phyloP scores from a whole-genome alignment of 306 rosid genomes.

The Prunus davidiana region DNA sequence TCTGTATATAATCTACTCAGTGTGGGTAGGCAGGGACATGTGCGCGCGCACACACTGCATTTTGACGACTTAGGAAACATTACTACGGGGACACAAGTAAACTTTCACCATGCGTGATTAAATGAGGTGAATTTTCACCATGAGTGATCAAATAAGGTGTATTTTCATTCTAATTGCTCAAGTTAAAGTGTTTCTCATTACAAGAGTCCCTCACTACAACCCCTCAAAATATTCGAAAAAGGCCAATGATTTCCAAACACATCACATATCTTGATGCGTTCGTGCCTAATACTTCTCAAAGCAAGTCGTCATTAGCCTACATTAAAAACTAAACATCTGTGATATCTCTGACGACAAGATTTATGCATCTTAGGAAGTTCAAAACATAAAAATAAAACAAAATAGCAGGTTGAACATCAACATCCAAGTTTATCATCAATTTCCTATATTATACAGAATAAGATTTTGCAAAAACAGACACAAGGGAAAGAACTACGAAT shows the following conservation, averaged over 20 bases:
- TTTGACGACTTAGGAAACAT: too few relatives aligned
- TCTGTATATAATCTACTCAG: too few relatives aligned
- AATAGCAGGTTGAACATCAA: background rate
- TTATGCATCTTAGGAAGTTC: too few relatives aligned
- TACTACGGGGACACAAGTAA: background rate
- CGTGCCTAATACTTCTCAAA: background rate
- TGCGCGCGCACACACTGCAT: too few relatives aligned
- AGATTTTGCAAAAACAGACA: background rate
- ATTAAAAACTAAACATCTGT: too few relatives aligned
- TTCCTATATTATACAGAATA: background rate
- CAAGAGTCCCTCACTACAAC: background rate
- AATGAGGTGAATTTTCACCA: too few relatives aligned
- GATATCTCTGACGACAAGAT: too few relatives aligned
- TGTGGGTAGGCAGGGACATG: too few relatives aligned
- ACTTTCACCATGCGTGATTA: background rate
- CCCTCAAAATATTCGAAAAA: background rate
- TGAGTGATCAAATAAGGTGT: background rate
- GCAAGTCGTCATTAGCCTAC: background rate
- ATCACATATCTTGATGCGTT: background rate
- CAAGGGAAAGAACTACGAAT: background rate
- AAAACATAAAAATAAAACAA: background rate
- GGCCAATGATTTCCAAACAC: background rate
- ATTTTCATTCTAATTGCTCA: background rate
- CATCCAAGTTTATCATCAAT: too few relatives aligned
- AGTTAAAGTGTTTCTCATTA: background rate